Conservation (phyloP, 495 filamentous ascomycete genomes). For the Xylaria flabelliformis region DNA sequence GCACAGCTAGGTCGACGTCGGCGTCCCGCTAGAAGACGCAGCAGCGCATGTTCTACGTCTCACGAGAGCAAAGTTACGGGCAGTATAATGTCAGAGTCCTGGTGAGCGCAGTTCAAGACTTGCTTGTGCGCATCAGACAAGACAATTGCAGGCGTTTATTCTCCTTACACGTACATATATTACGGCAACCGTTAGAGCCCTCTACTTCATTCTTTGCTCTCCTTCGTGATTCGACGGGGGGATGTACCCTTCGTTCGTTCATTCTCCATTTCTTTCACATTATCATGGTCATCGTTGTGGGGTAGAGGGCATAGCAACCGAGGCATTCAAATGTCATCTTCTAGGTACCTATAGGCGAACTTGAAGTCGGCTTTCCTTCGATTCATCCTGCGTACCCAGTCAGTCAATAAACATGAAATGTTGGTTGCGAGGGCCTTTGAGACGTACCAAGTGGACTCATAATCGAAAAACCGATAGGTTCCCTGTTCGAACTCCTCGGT, state of each 20-base stretch:
- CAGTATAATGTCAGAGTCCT: not conserved
- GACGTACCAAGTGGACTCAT: slow-evolving; percentile 97
- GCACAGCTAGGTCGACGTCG: not conserved
- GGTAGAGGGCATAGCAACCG: not conserved
- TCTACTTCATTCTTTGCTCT: not conserved
- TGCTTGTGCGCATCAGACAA: slow-evolving; percentile 1
- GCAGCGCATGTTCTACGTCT: slow-evolving; percentile 2
- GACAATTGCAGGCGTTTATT: slow-evolving; percentile 21
- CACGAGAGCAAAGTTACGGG: not conserved
- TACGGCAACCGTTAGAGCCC: slow-evolving; percentile 6
- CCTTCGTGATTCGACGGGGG: not conserved
- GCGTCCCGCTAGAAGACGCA: not conserved
- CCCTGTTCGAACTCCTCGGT: slow-evolving; percentile 99
- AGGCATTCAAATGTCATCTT: slow-evolving; percentile 75
- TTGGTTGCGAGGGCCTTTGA: not conserved
- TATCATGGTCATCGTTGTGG: slow-evolving; percentile 1
- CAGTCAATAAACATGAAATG: slow-evolving; percentile 15
- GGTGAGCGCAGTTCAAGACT: not conserved
- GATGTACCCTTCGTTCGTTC: not conserved
- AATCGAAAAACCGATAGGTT: slow-evolving; percentile 98
- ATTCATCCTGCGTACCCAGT: slow-evolving; percentile 80
- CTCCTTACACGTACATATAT: slow-evolving; percentile 7
- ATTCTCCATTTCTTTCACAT: not conserved
- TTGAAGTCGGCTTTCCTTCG: slow-evolving; percentile 97
- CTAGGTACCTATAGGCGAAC: slow-evolving; percentile 96